phyloP scores from a whole-genome alignment of 495 filamentous ascomycete genomes.

The Massariosphaeria phaeospora region DNA sequence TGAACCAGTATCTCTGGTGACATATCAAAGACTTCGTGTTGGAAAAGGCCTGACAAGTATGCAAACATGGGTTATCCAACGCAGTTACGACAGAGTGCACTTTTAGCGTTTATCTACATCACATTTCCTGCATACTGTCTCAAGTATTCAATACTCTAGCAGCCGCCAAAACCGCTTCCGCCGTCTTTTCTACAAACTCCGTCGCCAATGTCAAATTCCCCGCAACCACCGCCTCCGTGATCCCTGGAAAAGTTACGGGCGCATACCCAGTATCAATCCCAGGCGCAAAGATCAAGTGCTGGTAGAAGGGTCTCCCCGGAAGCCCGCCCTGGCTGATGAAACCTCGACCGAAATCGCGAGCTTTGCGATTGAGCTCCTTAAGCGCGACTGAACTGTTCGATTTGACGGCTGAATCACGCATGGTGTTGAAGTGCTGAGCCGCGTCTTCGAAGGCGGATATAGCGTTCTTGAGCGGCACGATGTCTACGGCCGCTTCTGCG shows the following conservation, averaged over 20 bases:
- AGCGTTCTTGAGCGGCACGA: conserved; percentile 7
- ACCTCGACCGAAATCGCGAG: conserved; percentile 24
- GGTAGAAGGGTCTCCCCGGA: conserved; percentile 25
- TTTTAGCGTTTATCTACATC: too few species aligned
- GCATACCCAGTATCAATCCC: conserved; percentile 32
- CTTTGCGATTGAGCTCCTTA: conserved; percentile 24
- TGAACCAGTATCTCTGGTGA: too few species aligned
- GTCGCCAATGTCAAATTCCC: conserved; percentile 21
- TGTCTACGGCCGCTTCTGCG: too few species aligned
- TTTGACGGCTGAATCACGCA: conserved; percentile 17
- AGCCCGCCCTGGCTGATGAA: conserved; percentile 29
- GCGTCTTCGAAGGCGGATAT: conserved; percentile 20
- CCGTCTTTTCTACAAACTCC: conserved; percentile 31
- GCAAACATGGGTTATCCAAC: too few species aligned
- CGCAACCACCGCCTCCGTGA: conserved; percentile 25
- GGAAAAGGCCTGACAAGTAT: too few species aligned
- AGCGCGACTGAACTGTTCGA: conserved; percentile 12
- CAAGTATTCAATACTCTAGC: conserved; percentile 28
- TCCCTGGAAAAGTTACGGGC: conserved; percentile 28
- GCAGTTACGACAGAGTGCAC: too few species aligned
- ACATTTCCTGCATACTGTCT: too few species aligned
- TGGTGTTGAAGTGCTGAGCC: conserved; percentile 9
- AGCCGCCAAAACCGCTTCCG: conserved; percentile 21
- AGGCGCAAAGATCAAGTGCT: conserved; percentile 29
- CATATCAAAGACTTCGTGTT: too few species aligned